A percentile compares a stretch with the other conserved stretches of the same genome.
Conservation (phyloP, 2,329 filamentous ascomycete genomes). For the Apiospora hydei region DNA sequence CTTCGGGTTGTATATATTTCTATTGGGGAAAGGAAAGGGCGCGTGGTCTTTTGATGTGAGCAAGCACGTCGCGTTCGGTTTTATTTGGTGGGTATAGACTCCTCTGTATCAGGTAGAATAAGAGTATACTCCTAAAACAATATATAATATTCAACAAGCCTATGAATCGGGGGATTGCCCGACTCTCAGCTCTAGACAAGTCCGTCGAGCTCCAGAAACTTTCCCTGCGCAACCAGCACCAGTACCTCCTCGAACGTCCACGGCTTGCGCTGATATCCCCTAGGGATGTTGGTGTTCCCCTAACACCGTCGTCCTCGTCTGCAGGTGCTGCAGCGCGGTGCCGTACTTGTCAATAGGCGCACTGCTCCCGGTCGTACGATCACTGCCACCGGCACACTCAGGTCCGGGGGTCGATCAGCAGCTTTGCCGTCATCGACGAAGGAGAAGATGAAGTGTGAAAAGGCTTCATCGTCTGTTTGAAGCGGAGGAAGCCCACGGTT, state of each 20-base stretch:
- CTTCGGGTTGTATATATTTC: constrained; percentile 12
- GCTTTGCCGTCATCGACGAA: constrained; percentile 43
- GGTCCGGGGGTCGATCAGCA: constrained; percentile 21
- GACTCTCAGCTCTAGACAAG: not conserved
- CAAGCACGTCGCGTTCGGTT: not conserved
- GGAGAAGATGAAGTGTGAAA: constrained; percentile 47
- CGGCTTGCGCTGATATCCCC: constrained; percentile 37
- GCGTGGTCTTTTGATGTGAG: not conserved
- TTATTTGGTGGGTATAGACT: constrained; percentile 3
- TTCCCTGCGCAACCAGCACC: not conserved
- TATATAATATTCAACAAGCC: not conserved
- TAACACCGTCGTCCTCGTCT: constrained; percentile 34
- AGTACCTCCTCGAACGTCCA: constrained; percentile 37
- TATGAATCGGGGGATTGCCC: too few species aligned
- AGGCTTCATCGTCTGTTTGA: constrained; percentile 25
- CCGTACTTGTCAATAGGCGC: constrained; percentile 41
- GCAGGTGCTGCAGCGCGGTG: constrained; percentile 34
- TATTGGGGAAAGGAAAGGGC: not conserved
- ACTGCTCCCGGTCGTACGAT: constrained; percentile 41
- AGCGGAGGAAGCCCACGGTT: constrained; percentile 51
- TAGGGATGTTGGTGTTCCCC: constrained; percentile 41
- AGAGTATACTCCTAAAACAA: not conserved
- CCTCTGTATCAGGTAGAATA: constrained; percentile 6
- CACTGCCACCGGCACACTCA: constrained; percentile 35
- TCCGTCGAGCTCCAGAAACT: constrained; percentile 18